Evolutionary conservation across 2,329 filamentous ascomycete species (phyloP).

Genomic region (Scedosporium apiospermum): DNA sequence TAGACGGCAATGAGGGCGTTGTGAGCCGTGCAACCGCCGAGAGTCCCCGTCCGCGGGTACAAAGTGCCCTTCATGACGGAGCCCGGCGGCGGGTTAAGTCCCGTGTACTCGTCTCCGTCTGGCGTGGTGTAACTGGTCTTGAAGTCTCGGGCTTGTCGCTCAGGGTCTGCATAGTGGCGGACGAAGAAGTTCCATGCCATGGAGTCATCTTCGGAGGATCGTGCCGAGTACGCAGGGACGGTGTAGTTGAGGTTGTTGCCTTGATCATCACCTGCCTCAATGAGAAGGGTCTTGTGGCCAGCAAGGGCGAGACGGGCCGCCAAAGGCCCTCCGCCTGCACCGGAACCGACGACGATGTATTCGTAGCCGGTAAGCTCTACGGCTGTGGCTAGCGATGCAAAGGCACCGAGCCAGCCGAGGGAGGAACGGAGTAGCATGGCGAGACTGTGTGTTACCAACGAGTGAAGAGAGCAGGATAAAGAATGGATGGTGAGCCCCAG

Average conservation of each 20-base stretch:
- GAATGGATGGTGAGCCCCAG: too few species aligned
- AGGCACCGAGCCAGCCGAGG: too few species aligned
- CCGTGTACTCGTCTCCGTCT: slow-evolving; percentile 22
- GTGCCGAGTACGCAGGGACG: slow-evolving; percentile 37
- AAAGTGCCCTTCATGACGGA: slow-evolving; percentile 29
- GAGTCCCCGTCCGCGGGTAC: slow-evolving; percentile 33
- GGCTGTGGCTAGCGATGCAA: too few species aligned
- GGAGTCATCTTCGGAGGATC: slow-evolving; percentile 38
- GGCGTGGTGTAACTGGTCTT: slow-evolving; percentile 12
- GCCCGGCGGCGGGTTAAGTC: slow-evolving; percentile 23
- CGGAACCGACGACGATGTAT: slow-evolving; percentile 54
- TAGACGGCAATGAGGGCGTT: slow-evolving; percentile 42
- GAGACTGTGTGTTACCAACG: too few species aligned
- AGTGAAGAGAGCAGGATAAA: too few species aligned
- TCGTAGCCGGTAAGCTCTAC: slow-evolving; percentile 24
- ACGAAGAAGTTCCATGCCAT: slow-evolving; percentile 51
- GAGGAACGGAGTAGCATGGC: too few species aligned
- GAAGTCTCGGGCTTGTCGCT: slow-evolving; percentile 29
- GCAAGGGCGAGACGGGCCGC: slow-evolving; percentile 48
- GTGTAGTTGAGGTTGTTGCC: slow-evolving; percentile 30
- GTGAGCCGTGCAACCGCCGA: slow-evolving; percentile 41
- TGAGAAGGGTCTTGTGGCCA: slow-evolving; percentile 48
- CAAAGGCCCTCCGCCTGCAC: slow-evolving; percentile 48
- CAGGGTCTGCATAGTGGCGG: slow-evolving; percentile 42
- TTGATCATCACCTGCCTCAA: slow-evolving; percentile 54